Evolutionary conservation across 805 yeast genomes (phyloP).

Genomic region (Schwanniomyces occidentalis): DNA sequence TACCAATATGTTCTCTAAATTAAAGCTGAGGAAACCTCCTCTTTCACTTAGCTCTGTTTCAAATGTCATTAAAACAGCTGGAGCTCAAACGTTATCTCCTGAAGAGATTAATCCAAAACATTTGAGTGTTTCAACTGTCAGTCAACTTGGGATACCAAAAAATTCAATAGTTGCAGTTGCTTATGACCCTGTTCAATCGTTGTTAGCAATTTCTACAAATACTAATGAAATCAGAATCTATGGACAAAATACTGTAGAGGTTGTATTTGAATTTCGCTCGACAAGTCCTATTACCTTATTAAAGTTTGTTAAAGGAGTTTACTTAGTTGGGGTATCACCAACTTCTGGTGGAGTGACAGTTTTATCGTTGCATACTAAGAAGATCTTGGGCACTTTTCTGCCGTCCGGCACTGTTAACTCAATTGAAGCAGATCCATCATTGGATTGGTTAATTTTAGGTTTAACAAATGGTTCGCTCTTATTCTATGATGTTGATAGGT

Average conservation of each 20-base stretch:
- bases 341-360: conserved; percentile 60
- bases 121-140: conserved; percentile 24
- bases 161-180: conserved; percentile 71
- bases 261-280: conserved; percentile 54
- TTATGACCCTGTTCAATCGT: conserved; percentile 84
- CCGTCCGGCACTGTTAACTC: conserved; percentile 69
- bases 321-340: conserved; percentile 69
- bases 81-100: conserved; percentile 31
- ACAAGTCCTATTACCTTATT: conserved; percentile 54
- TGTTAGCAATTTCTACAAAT: conserved; percentile 78
- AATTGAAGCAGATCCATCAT: conserved; percentile 76
- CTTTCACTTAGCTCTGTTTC: conserved; percentile 42
- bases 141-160: conserved; percentile 42
- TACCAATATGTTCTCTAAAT: conserved; percentile 34
- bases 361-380: conserved; percentile 65
- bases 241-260: conserved; percentile 82
- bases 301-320: conserved; percentile 76
- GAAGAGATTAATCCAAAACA: conserved; percentile 30
- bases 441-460: conserved; percentile 87
- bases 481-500: conserved; percentile 81
- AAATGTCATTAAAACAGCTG: conserved; percentile 38
- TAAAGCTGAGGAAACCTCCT: conserved; percentile 43
- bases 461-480: conserved; percentile 69
- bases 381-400: conserved; percentile 57
- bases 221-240: conserved; percentile 70